A percentile compares a stretch with the other conserved stretches of the same genome.
These are phyloP conservation scores for Chlorophyllum brunneum DNA, from an alignment of 768 basidiomycete genomes.

Conservation along the genomic window DNA sequence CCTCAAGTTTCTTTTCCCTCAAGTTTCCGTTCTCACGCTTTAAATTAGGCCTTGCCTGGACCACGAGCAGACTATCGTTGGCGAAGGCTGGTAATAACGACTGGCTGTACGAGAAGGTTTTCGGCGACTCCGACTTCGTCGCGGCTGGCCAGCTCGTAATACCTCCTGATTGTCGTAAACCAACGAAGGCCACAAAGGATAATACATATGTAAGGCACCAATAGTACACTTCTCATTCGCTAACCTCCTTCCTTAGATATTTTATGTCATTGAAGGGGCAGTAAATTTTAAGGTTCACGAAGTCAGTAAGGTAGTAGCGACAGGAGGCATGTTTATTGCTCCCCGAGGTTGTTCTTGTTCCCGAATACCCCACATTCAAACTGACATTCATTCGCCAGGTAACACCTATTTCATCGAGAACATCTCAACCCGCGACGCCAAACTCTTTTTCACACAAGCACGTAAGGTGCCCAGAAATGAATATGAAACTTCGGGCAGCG, in stretches of 20 bases:
- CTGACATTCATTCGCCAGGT: constrained; percentile 39
- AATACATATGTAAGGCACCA: constrained; percentile 59
- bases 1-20: background rate
- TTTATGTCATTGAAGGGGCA: constrained; percentile 81
- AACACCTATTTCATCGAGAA: constrained; percentile 92
- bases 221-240: background rate
- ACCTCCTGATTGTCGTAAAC: constrained; percentile 77
- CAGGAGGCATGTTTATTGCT: constrained; percentile 86
- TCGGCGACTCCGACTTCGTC: constrained; percentile 86
- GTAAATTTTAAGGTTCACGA: constrained; percentile 83
- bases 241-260: constrained; percentile 29
- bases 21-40: constrained; percentile 10
- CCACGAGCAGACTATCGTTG: constrained; percentile 63
- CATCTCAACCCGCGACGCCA: constrained; percentile 73
- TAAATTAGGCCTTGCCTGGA: constrained; percentile 71
- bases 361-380: background rate
- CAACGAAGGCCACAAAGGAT: constrained; percentile 85
- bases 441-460: constrained; percentile 93
- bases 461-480: constrained; percentile 34
- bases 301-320: constrained; percentile 70
- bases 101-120: constrained; percentile 90
- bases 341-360: constrained; percentile 69
- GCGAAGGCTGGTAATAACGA: constrained; percentile 53
- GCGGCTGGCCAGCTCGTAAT: constrained; percentile 87
- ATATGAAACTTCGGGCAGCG: constrained; percentile 14